phyloP scores from a whole-genome alignment of 2,329 filamentous ascomycete species.

The Pseudomassariella vexata region DNA sequence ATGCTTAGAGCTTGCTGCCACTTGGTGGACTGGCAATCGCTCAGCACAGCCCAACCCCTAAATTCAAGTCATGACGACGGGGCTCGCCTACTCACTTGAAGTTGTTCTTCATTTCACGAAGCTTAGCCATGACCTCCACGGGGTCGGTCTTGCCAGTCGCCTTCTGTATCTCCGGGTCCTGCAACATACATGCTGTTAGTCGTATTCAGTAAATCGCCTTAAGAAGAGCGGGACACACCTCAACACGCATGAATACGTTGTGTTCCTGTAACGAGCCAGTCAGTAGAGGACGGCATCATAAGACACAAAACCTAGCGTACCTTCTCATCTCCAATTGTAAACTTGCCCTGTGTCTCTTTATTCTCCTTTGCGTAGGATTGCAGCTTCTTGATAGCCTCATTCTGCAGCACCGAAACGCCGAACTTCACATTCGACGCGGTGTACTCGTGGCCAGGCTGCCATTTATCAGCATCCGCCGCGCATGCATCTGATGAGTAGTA shows the following conservation, averaged over 20 bases:
- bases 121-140: conserved; percentile 74
- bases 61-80: not conserved
- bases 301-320: conserved; percentile 34
- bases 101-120: conserved; percentile 88
- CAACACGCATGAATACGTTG: conserved; percentile 92
- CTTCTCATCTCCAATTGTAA: conserved; percentile 97
- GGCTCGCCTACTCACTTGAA: conserved; percentile 48
- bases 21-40: conserved; percentile 5
- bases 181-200: conserved; percentile 13
- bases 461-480: not conserved
- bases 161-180: conserved; percentile 81
- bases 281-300: not conserved
- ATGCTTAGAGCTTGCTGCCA: conserved; percentile 5
- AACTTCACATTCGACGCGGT: conserved; percentile 97
- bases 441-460: conserved; percentile 89
- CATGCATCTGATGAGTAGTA: too few species aligned
- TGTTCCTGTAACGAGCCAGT: conserved; percentile 54
- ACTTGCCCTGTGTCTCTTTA: conserved; percentile 86
- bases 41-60: not conserved
- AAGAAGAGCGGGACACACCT: conserved; percentile 45
- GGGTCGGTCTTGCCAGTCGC: conserved; percentile 76
- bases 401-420: conserved; percentile 67
- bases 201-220: not conserved
- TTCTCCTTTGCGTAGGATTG: conserved; percentile 72
- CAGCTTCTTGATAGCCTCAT: conserved; percentile 70